These are phyloP conservation scores for Phallus indusiatus DNA, from an alignment of 768 basidiomycete species.

Conservation along the genomic window DNA sequence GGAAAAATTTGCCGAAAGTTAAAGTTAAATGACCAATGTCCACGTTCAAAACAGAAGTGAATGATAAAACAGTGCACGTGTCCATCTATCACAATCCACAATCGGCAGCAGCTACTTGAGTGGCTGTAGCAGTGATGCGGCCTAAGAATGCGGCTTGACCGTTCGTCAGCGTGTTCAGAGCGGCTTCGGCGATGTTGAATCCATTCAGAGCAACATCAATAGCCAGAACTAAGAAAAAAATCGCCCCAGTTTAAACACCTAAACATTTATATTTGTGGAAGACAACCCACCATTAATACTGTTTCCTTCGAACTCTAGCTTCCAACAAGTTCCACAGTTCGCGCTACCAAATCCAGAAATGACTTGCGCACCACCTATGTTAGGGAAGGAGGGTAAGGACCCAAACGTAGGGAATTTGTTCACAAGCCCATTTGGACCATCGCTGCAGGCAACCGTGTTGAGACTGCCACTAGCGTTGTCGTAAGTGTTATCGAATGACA, in stretches of 20 bases:
- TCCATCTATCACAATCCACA: conserved; percentile 15
- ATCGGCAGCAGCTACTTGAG: conserved; percentile 17
- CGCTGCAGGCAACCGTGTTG: conserved; percentile 27
- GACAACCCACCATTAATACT: conserved; percentile 11
- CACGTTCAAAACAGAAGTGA: too few species aligned
- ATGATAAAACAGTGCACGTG: too few species aligned
- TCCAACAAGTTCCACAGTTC: conserved; percentile 23
- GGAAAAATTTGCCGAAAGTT: too few species aligned
- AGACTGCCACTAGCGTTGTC: conserved; percentile 23
- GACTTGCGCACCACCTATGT: conserved; percentile 28
- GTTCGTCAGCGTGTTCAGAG: conserved; percentile 22
- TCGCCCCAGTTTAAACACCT: neutral
- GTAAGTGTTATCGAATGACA: conserved; percentile 30
- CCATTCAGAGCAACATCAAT: conserved; percentile 37
- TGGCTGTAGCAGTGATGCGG: conserved; percentile 17
- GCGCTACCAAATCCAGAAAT: conserved; percentile 19
- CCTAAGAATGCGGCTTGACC: conserved; percentile 18
- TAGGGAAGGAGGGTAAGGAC: conserved; percentile 29
- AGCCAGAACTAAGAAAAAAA: conserved; percentile 23
- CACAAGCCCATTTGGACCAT: conserved; percentile 28
- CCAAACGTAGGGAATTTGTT: conserved; percentile 28
- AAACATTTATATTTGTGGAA: neutral
- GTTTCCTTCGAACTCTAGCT: conserved; percentile 17
- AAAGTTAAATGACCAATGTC: too few species aligned
- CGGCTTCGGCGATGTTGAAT: conserved; percentile 28